Evolutionary conservation across 805 yeast genomes (phyloP).

Genomic region (Candida coleopterorum): DNA sequence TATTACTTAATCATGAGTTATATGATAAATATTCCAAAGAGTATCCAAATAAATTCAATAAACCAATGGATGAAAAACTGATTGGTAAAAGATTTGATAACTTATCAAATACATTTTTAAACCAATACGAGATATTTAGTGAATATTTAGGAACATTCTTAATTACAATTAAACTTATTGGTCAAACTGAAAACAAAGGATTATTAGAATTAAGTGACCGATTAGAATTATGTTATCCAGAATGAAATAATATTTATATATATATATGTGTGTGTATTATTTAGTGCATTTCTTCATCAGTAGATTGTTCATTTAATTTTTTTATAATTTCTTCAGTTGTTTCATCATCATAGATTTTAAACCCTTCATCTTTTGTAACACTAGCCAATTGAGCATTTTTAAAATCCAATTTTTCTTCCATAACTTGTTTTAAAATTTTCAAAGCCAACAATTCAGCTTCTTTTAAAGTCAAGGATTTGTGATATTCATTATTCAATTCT

Average conservation of each 20-base stretch:
- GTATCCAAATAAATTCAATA: conserved; percentile 35
- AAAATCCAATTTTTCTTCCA: conserved; percentile 97
- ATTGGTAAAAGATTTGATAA: conserved; percentile 38
- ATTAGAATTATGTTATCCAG: conserved; percentile 35
- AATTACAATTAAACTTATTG: conserved; percentile 41
- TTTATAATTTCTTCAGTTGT: conserved; percentile 80
- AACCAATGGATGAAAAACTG: conserved; percentile 34
- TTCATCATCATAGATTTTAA: conserved; percentile 76
- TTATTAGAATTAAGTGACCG: conserved; percentile 40
- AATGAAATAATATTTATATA: conserved; percentile 6
- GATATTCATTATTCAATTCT: conserved; percentile 94
- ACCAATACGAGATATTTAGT: conserved; percentile 42
- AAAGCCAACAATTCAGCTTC: conserved; percentile 91
- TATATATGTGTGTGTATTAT: conserved; percentile 1
- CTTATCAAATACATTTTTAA: conserved; percentile 36
- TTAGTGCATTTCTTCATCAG: conserved; percentile 29
- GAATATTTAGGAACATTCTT: conserved; percentile 42
- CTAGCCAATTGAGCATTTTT: conserved; percentile 93
- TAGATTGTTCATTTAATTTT: conserved; percentile 65
- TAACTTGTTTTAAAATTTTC: conserved; percentile 91
- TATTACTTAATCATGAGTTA: conserved; percentile 45
- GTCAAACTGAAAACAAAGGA: conserved; percentile 47
- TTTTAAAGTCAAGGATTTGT: conserved; percentile 79
- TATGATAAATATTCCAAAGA: conserved; percentile 31
- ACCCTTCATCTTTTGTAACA: conserved; percentile 83